phyloP scores from a whole-genome alignment of 148 eudicot species.

The Vaccinium macrocarpon region DNA sequence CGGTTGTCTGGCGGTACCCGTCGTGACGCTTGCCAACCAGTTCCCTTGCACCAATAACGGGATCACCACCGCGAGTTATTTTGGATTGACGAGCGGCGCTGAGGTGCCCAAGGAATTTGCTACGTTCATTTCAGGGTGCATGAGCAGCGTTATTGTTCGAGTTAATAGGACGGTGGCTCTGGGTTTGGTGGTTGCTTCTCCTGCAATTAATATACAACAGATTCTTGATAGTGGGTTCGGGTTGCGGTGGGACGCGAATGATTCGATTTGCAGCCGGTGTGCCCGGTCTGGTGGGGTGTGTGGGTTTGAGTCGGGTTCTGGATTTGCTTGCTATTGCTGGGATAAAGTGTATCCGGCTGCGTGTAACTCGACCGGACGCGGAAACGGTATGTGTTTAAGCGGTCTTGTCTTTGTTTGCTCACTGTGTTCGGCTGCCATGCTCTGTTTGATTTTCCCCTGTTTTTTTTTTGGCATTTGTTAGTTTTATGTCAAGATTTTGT shows the following conservation, averaged over 20 bases:
- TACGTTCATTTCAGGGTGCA: slow-evolving; percentile 13
- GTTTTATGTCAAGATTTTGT: too few species aligned
- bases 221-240: slow-evolving; percentile 43
- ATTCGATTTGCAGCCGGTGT: slow-evolving; percentile 20
- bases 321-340: slow-evolving; percentile 46
- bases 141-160: slow-evolving; percentile 17
- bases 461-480: too few species aligned
- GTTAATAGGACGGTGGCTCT: slow-evolving; percentile 16
- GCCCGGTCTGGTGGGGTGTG: slow-evolving; percentile 42
- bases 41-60: background rate
- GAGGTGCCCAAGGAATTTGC: background rate
- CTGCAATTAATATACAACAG: background rate
- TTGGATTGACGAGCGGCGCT: background rate
- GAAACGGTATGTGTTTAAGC: slow-evolving; percentile 16
- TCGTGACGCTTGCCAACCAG: background rate
- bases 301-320: slow-evolving; percentile 31
- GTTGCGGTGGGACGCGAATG: slow-evolving; percentile 40
- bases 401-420: too few species aligned
- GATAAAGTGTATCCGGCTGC: slow-evolving; percentile 20
- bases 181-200: background rate
- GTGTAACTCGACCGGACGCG: background rate
- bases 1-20: slow-evolving; percentile 22
- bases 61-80: slow-evolving; percentile 19
- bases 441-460: background rate
- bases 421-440: background rate